These are phyloP conservation scores for Epithemia pelagica DNA, from an alignment of 108 stramenopile genomes.

Conservation along the genomic window DNA sequence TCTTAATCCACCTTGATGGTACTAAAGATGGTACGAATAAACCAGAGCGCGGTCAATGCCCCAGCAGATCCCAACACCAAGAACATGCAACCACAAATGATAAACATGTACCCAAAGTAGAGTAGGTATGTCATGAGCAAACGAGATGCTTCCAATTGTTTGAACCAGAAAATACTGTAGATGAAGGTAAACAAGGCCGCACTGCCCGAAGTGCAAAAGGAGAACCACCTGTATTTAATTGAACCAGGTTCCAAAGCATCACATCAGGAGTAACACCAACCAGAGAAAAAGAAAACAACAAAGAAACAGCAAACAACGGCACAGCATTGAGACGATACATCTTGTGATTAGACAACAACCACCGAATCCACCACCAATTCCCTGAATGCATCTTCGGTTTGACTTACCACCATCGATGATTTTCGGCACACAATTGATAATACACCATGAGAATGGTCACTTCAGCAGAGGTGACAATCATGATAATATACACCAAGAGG, in stretches of 20 bases:
- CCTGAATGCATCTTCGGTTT: too few species aligned
- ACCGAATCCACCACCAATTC: background rate
- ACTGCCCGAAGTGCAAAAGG: conserved; percentile 90
- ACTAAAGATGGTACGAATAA: conserved; percentile 90
- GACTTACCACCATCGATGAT: conserved; percentile 92
- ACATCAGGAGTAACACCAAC: background rate
- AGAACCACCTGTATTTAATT: conserved; percentile 65
- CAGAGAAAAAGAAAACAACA: background rate
- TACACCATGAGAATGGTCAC: conserved; percentile 94
- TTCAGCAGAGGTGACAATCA: conserved; percentile 92
- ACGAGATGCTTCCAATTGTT: conserved; percentile 77
- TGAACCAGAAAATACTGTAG: conserved; percentile 93
- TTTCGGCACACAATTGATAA: conserved; percentile 97
- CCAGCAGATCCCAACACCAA: conserved; percentile 92
- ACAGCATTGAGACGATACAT: too few species aligned
- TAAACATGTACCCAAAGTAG: conserved; percentile 97
- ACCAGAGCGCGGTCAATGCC: conserved; percentile 88
- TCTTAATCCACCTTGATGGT: conserved; percentile 84
- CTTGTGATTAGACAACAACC: background rate
- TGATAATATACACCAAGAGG: conserved; percentile 89
- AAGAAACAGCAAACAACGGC: too few species aligned
- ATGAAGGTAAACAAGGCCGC: conserved; percentile 89
- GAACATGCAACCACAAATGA: conserved; percentile 83
- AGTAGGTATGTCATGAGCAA: conserved; percentile 96
- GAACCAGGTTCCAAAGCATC: background rate